Base-by-base conservation (phyloP, 1,284 basidiomycete species). In the Fomitopsis palustris region DNA sequence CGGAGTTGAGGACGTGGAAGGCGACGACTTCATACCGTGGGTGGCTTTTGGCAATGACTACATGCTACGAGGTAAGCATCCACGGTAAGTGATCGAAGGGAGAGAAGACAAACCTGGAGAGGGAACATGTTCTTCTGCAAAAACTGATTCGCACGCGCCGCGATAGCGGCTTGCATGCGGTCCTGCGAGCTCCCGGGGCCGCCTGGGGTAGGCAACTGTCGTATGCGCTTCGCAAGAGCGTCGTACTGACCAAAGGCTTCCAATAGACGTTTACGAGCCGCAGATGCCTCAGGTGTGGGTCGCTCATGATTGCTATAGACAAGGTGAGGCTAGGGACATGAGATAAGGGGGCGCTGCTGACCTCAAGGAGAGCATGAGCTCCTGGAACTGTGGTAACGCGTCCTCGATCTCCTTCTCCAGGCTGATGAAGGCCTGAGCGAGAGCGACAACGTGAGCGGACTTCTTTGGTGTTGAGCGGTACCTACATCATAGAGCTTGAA, bases 171-270 rank as follows among this genome's bases (percentile, higher is more conserved):
- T 70, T 97, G 93, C 9, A 98, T 82, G 16, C 88, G 82, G 62
- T 93, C 89, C 70, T 96, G 93, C 12, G 90, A 90, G 59, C 86
- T 86, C 1, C 86, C 87, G 2, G 79, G 75, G 1, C 79, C 79
- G 25, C 77, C 77, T 3, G 79, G 71, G 64, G 81, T 86, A 0
- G 91, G 89, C 21, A 96, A 74, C 61, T 78, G 80, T 54, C 86
- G 84, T 65, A 98, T 92, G 35, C 89, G 87, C 70, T 96, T 96
- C 0, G 94, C 84, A 4, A 98, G 76, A 47, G 86, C 84, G 68
- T 99, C 96, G 73, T 98, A 98, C 59, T 91, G 87, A 7, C 87
- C 82, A 72, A 97, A 95, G 2, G 90, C 84, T 51, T 92, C 87
- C 8, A 97, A 73, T 10, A 98, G 81, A 17, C 86, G 85, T 69